Evolutionary conservation across 2,329 filamentous ascomycete species (phyloP).

Genomic region (Shiraia bambusicola): DNA sequence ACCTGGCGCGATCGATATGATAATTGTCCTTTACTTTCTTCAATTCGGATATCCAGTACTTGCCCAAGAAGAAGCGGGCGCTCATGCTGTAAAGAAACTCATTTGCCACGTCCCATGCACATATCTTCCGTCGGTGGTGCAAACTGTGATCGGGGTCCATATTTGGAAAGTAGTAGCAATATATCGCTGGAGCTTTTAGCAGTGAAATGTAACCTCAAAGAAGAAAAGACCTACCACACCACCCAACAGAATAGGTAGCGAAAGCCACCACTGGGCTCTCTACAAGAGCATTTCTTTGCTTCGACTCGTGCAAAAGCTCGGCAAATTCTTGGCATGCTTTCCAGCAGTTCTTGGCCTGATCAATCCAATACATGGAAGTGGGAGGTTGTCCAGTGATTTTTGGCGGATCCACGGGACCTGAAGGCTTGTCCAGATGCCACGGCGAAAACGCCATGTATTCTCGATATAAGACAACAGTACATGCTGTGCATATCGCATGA

Average conservation of each 20-base stretch:
- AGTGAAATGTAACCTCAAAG: not conserved
- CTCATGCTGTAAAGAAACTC: slow-evolving; percentile 16
- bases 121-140: slow-evolving; percentile 15
- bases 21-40: slow-evolving; percentile 12
- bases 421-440: slow-evolving; percentile 52
- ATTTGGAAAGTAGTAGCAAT: slow-evolving; percentile 65
- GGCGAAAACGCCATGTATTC: slow-evolving; percentile 70
- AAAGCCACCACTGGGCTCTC: slow-evolving; percentile 70
- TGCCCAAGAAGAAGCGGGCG: slow-evolving; percentile 17
- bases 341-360: slow-evolving; percentile 64
- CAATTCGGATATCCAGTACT: slow-evolving; percentile 14
- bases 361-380: slow-evolving; percentile 58
- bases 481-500: slow-evolving; percentile 66
- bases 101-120: slow-evolving; percentile 20
- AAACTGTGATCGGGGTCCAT: slow-evolving; percentile 65
- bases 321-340: slow-evolving; percentile 64
- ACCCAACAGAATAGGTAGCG: slow-evolving; percentile 66
- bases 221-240: slow-evolving; percentile 50
- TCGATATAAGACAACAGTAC: slow-evolving; percentile 67
- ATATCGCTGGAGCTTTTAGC: slow-evolving; percentile 52
- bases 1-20: slow-evolving; percentile 12
- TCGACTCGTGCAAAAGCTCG: slow-evolving; percentile 63
- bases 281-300: slow-evolving; percentile 61
- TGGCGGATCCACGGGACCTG: slow-evolving; percentile 62
- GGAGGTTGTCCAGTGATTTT: slow-evolving; percentile 51